These are phyloP conservation scores for Thermomucor indicae-seudaticae DNA, from an alignment of 371 early-diverging fungal genomes.

Conservation along the genomic window DNA sequence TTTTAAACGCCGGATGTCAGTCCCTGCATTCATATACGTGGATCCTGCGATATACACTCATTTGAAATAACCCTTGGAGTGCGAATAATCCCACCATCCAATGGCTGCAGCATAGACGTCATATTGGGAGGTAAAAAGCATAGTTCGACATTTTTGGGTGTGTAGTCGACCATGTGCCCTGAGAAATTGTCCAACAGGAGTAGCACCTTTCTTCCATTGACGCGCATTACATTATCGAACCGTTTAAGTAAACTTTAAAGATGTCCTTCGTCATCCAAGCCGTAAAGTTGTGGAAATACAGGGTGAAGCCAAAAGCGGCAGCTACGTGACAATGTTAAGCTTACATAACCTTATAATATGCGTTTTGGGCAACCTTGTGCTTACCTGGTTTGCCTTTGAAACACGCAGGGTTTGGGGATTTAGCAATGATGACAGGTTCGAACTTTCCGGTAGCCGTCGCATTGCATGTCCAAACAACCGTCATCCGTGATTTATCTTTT, in stretches of 20 bases:
- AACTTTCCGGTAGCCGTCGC: no score
- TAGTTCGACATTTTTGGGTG: constrained; percentile 5
- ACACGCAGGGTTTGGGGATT: no score
- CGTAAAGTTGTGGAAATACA: background rate
- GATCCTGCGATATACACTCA: background rate
- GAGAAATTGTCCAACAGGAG: constrained; percentile 16
- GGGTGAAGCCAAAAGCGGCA: background rate
- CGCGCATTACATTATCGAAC: background rate
- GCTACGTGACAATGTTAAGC: no score
- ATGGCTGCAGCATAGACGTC: constrained; percentile 16
- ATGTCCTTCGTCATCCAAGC: constrained; percentile 8
- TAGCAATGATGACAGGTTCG: no score
- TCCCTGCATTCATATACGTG: background rate
- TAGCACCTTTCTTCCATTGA: constrained; percentile 4
- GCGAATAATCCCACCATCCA: constrained; percentile 20
- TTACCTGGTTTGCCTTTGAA: no score
- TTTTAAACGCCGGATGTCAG: background rate
- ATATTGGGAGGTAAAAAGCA: constrained; percentile 19
- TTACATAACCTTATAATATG: no score
- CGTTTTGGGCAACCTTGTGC: no score
- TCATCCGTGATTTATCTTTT: no score
- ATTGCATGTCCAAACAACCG: no score
- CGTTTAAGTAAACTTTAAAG: background rate
- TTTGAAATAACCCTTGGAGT: constrained; percentile 14
- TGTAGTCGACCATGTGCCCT: constrained; percentile 3